Evolutionary conservation across 768 basidiomycete species (phyloP).

Genomic region (Tubosaeta sp.): DNA sequence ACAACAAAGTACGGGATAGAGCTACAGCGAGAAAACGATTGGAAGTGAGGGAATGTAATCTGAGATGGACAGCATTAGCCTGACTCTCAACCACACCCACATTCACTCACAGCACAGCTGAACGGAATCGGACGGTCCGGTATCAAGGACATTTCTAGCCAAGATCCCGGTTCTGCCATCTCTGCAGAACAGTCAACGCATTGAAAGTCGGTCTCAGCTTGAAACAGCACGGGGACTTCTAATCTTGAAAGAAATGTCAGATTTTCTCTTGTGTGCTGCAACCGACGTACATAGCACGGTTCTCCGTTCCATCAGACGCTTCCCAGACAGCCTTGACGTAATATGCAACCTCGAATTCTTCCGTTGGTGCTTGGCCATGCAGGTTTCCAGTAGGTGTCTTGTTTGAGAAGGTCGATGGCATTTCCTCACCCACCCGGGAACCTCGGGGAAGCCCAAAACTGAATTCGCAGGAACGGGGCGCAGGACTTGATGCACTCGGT

Average conservation of each 20-base stretch:
- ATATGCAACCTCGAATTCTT: constrained; percentile 48
- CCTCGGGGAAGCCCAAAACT: constrained; percentile 53
- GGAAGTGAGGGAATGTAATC: constrained; percentile 62
- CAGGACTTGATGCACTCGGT: constrained; percentile 39
- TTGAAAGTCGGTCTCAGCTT: constrained; percentile 57
- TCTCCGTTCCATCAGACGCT: constrained; percentile 40
- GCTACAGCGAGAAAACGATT: constrained; percentile 56
- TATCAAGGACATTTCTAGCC: constrained; percentile 66
- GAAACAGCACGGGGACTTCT: constrained; percentile 60
- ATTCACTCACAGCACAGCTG: constrained; percentile 57
- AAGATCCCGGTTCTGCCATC: constrained; percentile 41
- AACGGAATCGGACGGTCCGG: constrained; percentile 61
- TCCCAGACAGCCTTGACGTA: constrained; percentile 58
- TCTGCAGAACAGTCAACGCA: constrained; percentile 44
- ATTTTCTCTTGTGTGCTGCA: background rate
- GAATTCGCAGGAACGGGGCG: constrained; percentile 40
- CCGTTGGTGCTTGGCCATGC: constrained; percentile 25
- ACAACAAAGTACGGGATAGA: constrained; percentile 72
- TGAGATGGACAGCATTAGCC: constrained; percentile 5
- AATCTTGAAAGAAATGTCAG: constrained; percentile 37
- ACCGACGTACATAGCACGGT: constrained; percentile 45
- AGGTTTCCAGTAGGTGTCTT: constrained; percentile 29
- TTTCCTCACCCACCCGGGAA: constrained; percentile 47
- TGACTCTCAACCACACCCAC: background rate
- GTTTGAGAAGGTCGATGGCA: constrained; percentile 56